Conservation (phyloP, 176 grass and related monocot species). For the Poa pratensis region DNA sequence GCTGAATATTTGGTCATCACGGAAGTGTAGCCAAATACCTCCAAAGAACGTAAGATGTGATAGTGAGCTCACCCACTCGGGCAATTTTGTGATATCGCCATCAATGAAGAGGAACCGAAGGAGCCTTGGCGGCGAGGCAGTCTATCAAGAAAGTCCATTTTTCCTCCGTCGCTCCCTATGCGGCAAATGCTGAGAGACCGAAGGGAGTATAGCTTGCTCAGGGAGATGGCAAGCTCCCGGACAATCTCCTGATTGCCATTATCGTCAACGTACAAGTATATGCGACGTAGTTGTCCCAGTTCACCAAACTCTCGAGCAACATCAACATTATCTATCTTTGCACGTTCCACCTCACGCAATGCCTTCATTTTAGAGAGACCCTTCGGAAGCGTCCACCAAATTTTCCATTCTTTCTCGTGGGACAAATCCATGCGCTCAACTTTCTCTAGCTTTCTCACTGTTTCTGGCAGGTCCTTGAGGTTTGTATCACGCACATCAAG, state of each 20-base stretch:
- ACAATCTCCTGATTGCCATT: neutral
- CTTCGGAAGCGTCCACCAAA: neutral
- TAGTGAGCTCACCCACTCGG: neutral
- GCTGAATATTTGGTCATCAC: neutral
- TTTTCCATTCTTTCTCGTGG: rapidly evolving
- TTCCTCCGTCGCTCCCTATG: rapidly evolving
- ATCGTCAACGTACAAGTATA: neutral
- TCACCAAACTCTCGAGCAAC: neutral
- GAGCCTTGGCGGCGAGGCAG: neutral
- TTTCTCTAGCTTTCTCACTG: neutral
- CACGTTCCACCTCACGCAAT: neutral
- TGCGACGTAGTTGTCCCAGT: neutral
- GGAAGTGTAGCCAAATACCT: neutral
- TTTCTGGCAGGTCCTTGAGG: neutral
- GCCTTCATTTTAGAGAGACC: neutral
- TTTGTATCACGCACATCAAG: no score
- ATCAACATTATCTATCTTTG: neutral
- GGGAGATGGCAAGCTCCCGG: neutral
- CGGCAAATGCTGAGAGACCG: neutral
- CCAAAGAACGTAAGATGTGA: neutral
- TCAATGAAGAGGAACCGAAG: neutral
- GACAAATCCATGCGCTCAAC: neutral
- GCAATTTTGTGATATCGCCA: neutral
- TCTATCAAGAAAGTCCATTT: neutral
- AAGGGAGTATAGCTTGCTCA: neutral